Evolutionary conservation across 345 rosid species (phyloP).

Genomic region (Salix udensis): DNA sequence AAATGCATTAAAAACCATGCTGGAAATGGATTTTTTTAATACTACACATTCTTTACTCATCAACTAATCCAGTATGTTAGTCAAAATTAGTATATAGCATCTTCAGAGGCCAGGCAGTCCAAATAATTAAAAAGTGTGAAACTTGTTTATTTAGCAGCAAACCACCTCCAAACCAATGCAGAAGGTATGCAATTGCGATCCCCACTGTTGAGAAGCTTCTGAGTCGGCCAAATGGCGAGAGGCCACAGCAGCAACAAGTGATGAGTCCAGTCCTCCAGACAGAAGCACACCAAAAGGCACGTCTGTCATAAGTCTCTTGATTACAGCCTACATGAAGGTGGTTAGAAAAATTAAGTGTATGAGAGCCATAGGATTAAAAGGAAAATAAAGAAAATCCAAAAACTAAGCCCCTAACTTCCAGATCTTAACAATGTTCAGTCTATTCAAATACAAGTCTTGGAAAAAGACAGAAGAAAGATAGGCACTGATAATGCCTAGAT

Average conservation of each 20-base stretch:
- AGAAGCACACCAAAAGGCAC: constrained; percentile 86
- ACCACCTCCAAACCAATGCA: constrained; percentile 73
- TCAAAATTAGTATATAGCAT: not conserved
- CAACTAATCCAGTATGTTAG: not conserved
- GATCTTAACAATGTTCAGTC: not conserved
- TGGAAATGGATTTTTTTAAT: not conserved
- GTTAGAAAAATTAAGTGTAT: not conserved
- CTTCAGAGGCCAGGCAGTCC: not conserved
- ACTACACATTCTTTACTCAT: too few species aligned
- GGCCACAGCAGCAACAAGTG: constrained; percentile 81
- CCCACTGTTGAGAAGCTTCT: constrained; percentile 78
- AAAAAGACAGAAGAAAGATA: not conserved
- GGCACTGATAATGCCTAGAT: not conserved
- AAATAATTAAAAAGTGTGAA: not conserved
- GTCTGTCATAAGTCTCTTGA: constrained; percentile 82
- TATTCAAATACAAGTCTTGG: not conserved
- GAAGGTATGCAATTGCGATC: constrained; percentile 69
- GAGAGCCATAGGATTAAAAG: not conserved
- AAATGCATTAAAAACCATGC: not conserved
- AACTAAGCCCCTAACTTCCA: not conserved
- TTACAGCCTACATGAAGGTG: constrained; percentile 53
- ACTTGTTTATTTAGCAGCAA: not conserved
- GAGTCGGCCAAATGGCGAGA: constrained; percentile 55
- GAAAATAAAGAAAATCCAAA: not conserved
- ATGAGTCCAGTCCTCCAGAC: constrained; percentile 88